These are phyloP conservation scores for Protea cynaroides DNA, from an alignment of 164 flowering plant genomes.

Conservation along the genomic window DNA sequence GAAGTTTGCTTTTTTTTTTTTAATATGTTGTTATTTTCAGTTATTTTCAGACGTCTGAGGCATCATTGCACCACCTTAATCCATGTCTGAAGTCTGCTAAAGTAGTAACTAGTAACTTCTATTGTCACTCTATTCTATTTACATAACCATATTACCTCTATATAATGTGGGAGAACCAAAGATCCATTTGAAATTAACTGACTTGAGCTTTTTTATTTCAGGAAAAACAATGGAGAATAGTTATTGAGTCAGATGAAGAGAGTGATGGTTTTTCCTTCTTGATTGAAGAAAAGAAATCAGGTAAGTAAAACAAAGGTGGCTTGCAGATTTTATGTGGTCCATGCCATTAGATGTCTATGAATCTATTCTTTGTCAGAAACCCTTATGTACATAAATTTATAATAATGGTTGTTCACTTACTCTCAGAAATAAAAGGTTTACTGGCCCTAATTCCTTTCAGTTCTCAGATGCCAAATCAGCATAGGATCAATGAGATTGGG, in stretches of 20 bases:
- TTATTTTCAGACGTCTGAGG: background rate
- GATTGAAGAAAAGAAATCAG: conserved; percentile 43
- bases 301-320: conserved; percentile 19
- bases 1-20: background rate
- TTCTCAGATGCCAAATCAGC: background rate
- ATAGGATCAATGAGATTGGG: background rate
- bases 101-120: background rate
- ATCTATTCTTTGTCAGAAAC: background rate
- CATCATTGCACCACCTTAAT: background rate
- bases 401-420: background rate
- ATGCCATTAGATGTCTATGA: background rate
- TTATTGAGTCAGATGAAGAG: conserved; percentile 70
- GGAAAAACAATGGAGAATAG: conserved; percentile 34
- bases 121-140: background rate
- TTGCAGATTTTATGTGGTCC: background rate
- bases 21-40: background rate
- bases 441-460: background rate
- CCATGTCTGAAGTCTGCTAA: background rate
- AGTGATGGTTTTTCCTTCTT: conserved; percentile 46
- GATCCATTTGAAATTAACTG: conserved; percentile 7
- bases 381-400: background rate
- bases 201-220: conserved; percentile 21
- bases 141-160: background rate
- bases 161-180: background rate
- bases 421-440: background rate